A percentile compares a stretch with the other conserved stretches of the same genome.
phyloP scores from a whole-genome alignment of 129 eudicot genomes.

The Escallonia herrerae region DNA sequence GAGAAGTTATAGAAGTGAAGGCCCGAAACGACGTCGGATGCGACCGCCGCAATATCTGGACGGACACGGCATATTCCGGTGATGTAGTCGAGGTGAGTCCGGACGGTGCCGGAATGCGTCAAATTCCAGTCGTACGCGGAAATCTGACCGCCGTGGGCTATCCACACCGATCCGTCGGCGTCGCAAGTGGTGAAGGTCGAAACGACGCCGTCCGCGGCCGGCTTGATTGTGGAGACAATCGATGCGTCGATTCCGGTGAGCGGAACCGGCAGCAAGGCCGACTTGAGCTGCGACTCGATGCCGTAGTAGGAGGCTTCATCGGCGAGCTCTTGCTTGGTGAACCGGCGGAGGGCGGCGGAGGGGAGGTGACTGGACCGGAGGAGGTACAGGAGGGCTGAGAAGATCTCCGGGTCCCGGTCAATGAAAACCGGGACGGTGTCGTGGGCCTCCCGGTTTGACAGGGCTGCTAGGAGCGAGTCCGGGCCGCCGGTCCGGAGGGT shows the following conservation, averaged over 20 bases:
- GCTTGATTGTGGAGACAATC: slow-evolving; percentile 26
- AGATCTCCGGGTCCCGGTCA: slow-evolving; percentile 87
- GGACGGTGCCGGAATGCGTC: slow-evolving; percentile 39
- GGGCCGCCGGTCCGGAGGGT: slow-evolving; percentile 84
- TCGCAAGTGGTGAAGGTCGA: slow-evolving; percentile 40
- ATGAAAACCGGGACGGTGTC: slow-evolving; percentile 47
- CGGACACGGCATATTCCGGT: slow-evolving; percentile 33
- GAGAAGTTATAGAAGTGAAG: slow-evolving; percentile 52
- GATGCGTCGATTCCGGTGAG: slow-evolving; percentile 60
- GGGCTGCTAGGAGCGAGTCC: slow-evolving; percentile 53
- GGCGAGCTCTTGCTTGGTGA: slow-evolving; percentile 61
- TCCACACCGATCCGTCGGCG: slow-evolving; percentile 51
- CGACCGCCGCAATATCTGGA: slow-evolving; percentile 47
- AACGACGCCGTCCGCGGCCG: slow-evolving; percentile 55
- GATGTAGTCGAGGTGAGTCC: slow-evolving; percentile 68
- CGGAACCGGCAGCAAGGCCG: slow-evolving; percentile 41
- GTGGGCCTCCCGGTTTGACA: slow-evolving; percentile 39
- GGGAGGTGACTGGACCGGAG: slow-evolving; percentile 79
- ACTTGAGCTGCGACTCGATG: slow-evolving; percentile 49
- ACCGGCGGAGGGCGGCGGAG: slow-evolving; percentile 43
- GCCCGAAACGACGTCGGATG: slow-evolving; percentile 45
- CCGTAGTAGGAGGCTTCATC: slow-evolving; percentile 72
- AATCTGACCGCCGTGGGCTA: slow-evolving; percentile 77
- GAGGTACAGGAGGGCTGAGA: slow-evolving; percentile 66
- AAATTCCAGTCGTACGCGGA: slow-evolving; percentile 59